A percentile compares a stretch with the other conserved stretches of the same genome.
Evolutionary conservation across 352 stramenopile species (phyloP).

Genomic region (Phytopythium vexans): DNA sequence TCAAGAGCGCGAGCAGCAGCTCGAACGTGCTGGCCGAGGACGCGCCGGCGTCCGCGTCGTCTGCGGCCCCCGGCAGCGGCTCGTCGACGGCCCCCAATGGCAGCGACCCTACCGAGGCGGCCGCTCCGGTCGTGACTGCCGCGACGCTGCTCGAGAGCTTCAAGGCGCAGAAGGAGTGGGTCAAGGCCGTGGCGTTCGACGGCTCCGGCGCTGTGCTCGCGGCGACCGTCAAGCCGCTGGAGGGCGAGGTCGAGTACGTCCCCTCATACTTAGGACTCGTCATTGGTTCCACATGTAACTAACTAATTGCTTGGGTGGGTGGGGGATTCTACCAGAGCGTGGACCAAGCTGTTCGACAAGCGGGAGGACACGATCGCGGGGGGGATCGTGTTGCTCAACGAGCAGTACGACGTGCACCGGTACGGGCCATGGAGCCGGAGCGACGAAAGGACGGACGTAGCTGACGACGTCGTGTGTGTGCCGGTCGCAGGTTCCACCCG

Average conservation of each 20-base stretch:
- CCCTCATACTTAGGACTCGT: not conserved
- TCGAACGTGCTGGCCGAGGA: slow-evolving; percentile 2
- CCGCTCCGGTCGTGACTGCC: slow-evolving; percentile 26
- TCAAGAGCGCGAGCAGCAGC: slow-evolving; percentile 3
- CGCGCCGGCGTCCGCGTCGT: not conserved
- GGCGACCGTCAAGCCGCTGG: slow-evolving; percentile 53
- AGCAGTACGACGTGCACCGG: slow-evolving; percentile 85
- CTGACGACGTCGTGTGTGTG: slow-evolving; percentile 1
- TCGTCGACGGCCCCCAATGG: not conserved
- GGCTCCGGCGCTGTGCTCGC: slow-evolving; percentile 45
- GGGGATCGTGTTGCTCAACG: slow-evolving; percentile 63
- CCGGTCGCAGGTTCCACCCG: slow-evolving; percentile 55
- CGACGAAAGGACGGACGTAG: not conserved
- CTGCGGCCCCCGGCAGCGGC: not conserved
- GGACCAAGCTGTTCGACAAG: slow-evolving; percentile 74
- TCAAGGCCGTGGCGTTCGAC: slow-evolving; percentile 60
- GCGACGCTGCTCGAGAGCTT: slow-evolving; percentile 46
- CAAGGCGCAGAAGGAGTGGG: slow-evolving; percentile 68
- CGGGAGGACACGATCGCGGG: slow-evolving; percentile 71
- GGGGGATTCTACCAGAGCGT: slow-evolving; percentile 12
- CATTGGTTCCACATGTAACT: slow-evolving; percentile 1
- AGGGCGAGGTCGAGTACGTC: slow-evolving; percentile 56
- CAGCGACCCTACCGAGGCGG: not conserved
- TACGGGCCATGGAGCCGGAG: slow-evolving; percentile 13
- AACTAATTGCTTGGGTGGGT: slow-evolving; percentile 5